Percentiles rank a stretch among this genome's conserved stretches.
phyloP scores from a whole-genome alignment of 257 asterid species.

The Ajuga chamaepitys region DNA sequence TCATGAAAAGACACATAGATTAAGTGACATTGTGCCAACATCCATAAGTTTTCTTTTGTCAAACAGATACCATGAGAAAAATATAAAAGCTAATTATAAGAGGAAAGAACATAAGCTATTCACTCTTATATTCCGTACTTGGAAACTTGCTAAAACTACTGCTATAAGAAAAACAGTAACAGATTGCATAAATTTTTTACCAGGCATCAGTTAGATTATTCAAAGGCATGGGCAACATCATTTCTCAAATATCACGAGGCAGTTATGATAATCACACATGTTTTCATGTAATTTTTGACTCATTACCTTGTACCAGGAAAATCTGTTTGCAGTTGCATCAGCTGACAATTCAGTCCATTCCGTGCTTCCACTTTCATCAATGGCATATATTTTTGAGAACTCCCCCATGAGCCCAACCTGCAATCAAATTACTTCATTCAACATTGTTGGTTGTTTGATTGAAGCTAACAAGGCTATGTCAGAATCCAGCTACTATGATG shows the following conservation, averaged over 20 bases:
- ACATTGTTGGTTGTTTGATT: slow-evolving; percentile 11
- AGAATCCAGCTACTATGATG: background rate
- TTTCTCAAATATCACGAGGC: background rate
- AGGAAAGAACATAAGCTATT: background rate
- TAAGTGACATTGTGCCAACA: background rate
- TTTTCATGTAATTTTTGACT: background rate
- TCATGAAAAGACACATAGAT: background rate
- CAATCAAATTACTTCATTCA: slow-evolving; percentile 11
- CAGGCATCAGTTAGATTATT: background rate
- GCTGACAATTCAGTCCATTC: slow-evolving; percentile 50
- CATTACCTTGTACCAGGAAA: slow-evolving; percentile 84
- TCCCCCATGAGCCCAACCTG: slow-evolving; percentile 86
- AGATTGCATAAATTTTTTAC: background rate
- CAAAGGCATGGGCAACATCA: background rate
- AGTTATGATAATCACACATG: slow-evolving; percentile 6
- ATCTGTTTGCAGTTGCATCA: slow-evolving; percentile 44
- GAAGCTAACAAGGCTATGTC: background rate
- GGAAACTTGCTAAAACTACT: background rate
- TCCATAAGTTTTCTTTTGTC: background rate
- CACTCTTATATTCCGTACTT: background rate
- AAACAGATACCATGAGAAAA: background rate
- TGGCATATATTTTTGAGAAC: slow-evolving; percentile 37
- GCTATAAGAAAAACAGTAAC: background rate
- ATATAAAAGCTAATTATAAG: background rate
- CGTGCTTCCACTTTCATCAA: slow-evolving; percentile 24